Evolutionary conservation across 2,329 filamentous ascomycete species (phyloP).

Genomic region (Botrytis galanthina): DNA sequence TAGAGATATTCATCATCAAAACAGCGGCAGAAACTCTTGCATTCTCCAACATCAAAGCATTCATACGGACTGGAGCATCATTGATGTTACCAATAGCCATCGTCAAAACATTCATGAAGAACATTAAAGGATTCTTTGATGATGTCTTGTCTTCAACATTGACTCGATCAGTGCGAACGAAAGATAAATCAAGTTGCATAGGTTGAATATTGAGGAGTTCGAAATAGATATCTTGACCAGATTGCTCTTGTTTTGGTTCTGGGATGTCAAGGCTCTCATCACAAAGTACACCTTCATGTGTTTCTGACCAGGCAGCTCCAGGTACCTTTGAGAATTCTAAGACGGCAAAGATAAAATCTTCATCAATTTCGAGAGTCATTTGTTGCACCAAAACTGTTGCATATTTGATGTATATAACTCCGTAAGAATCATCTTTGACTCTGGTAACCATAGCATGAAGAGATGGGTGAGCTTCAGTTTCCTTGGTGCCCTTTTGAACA

Average conservation of each 20-base stretch:
- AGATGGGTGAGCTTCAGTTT: conserved; percentile 94
- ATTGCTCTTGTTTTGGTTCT: conserved; percentile 79
- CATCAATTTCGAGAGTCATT: conserved; percentile 96
- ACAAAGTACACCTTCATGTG: conserved; percentile 76
- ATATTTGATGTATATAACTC: conserved; percentile 97
- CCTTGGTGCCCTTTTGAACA: conserved; percentile 89
- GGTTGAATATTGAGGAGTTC: conserved; percentile 95
- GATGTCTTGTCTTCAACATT: conserved; percentile 94
- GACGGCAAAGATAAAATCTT: conserved; percentile 96
- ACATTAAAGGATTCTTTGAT: conserved; percentile 93
- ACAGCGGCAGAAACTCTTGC: conserved; percentile 85
- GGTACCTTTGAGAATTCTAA: conserved; percentile 93
- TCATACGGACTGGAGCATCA: conserved; percentile 90
- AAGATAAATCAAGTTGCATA: conserved; percentile 96
- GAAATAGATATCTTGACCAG: conserved; percentile 95
- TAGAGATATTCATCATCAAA: conserved; percentile 80
- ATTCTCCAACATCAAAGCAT: conserved; percentile 92
- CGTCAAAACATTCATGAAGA: conserved; percentile 96
- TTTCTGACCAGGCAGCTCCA: conserved; percentile 80
- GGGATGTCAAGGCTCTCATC: conserved; percentile 90
- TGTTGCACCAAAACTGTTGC: conserved; percentile 91
- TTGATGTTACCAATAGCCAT: conserved; percentile 99
- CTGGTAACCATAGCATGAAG: conserved; percentile 87
- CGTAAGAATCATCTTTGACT: conserved; percentile 97
- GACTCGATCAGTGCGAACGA: conserved; percentile 93